Percentiles rank a stretch among this genome's conserved stretches.
phyloP scores from a whole-genome alignment of 768 basidiomycete genomes.

The Tylopilus cervinicoccineus region DNA sequence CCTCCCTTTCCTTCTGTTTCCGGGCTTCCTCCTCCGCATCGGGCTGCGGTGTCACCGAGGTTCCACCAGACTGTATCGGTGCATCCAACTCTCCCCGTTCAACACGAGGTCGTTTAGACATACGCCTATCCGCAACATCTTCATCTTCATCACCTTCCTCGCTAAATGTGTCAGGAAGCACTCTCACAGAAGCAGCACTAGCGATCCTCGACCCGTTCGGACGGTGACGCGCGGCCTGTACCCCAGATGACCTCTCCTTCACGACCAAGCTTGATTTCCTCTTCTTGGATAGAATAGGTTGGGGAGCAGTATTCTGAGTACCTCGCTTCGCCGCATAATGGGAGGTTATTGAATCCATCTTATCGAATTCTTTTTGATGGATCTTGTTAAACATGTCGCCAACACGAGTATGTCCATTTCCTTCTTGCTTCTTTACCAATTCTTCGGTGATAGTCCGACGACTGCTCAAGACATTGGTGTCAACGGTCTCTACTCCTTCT shows the following conservation, averaged over 20 bases:
- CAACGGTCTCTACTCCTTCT: constrained; percentile 51
- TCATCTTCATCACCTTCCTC: constrained; percentile 48
- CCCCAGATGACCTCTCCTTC: constrained; percentile 25
- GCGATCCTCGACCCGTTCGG: constrained; percentile 22
- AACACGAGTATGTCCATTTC: constrained; percentile 28
- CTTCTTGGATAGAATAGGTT: constrained; percentile 33
- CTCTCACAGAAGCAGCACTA: constrained; percentile 25
- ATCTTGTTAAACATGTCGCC: constrained; percentile 47
- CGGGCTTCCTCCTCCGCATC: constrained; percentile 28
- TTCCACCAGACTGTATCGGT: constrained; percentile 25
- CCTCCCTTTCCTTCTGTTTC: constrained; percentile 49
- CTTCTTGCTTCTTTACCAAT: not conserved
- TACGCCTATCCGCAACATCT: constrained; percentile 34
- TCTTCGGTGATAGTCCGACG: constrained; percentile 6
- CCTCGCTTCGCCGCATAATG: constrained; percentile 46
- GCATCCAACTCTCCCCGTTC: constrained; percentile 28
- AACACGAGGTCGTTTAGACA: constrained; percentile 43
- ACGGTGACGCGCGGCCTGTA: constrained; percentile 15
- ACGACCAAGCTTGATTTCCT: constrained; percentile 50
- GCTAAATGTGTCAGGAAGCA: constrained; percentile 57
- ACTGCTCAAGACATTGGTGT: constrained; percentile 41
- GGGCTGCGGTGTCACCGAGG: constrained; percentile 31
- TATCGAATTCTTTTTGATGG: constrained; percentile 63
- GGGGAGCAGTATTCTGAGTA: constrained; percentile 15
- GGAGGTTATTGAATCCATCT: constrained; percentile 72